Base-by-base conservation (phyloP, 805 yeast genomes). In the Nadsonia fulvescens region DNA sequence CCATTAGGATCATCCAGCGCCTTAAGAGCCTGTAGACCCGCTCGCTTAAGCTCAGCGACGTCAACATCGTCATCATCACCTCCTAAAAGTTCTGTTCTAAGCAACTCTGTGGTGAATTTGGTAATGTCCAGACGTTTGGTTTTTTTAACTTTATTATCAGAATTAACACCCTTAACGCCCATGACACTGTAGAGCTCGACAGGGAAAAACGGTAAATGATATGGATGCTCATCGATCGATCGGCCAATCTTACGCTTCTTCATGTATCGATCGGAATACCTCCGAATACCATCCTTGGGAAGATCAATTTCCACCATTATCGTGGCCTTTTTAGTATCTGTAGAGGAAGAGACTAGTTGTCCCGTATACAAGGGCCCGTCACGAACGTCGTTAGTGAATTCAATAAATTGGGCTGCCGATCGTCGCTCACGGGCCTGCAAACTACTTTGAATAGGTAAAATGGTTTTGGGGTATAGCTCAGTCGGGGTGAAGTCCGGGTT, bases 191-290 rank as follows among this genome's bases (percentile, higher is more conserved):
- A 70, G 29, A 83, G 53, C 44, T 83, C 95, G 10, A 57, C 61
- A 1, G 95, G 94, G 43, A 81, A 75, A 35, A 77, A 60, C 29
- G 65, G 68, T 6, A 67, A 40, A 30, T 63, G 62, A 44, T 71
- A 78, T 2, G 92, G 91, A 50, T 76, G 82, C 28, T 75, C 82
- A 33, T 70, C 74, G 6, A 74, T 63, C 2, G 83, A 70, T 27
- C 72, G 61, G 1, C 81, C 79, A 9, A 72, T 63, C 40, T 64
- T 68, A 30, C 77, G 63, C 38, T 67, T 69, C 44, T 73, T 73
- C 36, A 72, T 55, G 49, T 77, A 83, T 44, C 59, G 61, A 47
- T 83, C 95, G 3, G 91, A 69, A 44, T 79, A 79, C 39, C 95
- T 61, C 43, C 71, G 66, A 22, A 83, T 63, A 2, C 86, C 82